A percentile compares a stretch with the other conserved stretches of the same genome.
These are phyloP conservation scores for Phialocephala sp. DNA, from an alignment of 2,329 filamentous ascomycete species.

Conservation along the genomic window DNA sequence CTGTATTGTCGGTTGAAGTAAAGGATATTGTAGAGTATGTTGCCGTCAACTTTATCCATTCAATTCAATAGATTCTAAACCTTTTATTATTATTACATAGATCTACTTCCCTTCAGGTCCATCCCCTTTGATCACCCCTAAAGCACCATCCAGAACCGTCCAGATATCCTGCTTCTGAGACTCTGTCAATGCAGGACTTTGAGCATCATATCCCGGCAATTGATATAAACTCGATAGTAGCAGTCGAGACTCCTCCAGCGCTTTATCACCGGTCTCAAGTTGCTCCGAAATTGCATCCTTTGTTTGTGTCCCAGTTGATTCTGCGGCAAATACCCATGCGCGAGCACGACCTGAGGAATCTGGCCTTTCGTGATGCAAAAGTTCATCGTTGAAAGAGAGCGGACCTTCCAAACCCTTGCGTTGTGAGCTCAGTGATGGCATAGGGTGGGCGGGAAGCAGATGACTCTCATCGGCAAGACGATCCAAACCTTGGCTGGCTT, in stretches of 20 bases:
- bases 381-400: constrained; percentile 52
- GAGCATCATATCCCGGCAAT: constrained; percentile 49
- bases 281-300: constrained; percentile 64
- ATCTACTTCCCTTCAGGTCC: constrained; percentile 11
- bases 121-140: constrained; percentile 40
- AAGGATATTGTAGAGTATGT: too few relatives aligned
- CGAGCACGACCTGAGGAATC: constrained; percentile 53
- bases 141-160: constrained; percentile 40
- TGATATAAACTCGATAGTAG: constrained; percentile 55
- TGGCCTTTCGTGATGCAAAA: constrained; percentile 47
- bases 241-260: constrained; percentile 58
- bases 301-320: constrained; percentile 63
- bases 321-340: constrained; percentile 65
- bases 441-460: constrained; percentile 59
- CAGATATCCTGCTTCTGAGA: constrained; percentile 36
- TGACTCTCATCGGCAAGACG: constrained; percentile 67
- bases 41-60: too few relatives aligned
- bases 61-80: too few relatives aligned
- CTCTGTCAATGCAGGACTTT: constrained; percentile 4
- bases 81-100: not conserved
- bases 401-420: constrained; percentile 40
- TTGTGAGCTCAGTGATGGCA: constrained; percentile 43
- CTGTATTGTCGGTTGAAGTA: too few relatives aligned
- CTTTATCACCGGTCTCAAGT: constrained; percentile 62
- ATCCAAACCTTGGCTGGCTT: constrained; percentile 55